phyloP scores from a whole-genome alignment of 345 rosid genomes.

The Citrus medica region DNA sequence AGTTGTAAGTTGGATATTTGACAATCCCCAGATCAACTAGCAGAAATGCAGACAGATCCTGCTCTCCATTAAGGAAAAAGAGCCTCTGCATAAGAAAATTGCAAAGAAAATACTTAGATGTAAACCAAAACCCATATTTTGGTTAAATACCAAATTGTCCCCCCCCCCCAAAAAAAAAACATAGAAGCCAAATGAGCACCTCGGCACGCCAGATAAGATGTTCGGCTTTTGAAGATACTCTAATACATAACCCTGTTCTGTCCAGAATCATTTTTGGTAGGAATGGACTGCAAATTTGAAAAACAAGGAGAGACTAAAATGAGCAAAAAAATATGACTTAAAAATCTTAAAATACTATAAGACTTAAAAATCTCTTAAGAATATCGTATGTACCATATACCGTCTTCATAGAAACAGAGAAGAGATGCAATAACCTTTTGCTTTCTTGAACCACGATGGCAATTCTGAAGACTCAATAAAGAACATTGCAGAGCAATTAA shows the following conservation, averaged over 20 bases:
- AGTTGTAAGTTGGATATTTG: constrained; percentile 72
- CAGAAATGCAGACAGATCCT: constrained; percentile 77
- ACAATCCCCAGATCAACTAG: constrained; percentile 78
- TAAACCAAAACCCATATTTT: background rate
- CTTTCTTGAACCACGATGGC: constrained; percentile 55
- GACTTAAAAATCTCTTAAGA: background rate
- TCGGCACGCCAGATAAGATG: constrained; percentile 83
- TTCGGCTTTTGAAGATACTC: constrained; percentile 55
- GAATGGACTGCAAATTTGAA: constrained; percentile 40
- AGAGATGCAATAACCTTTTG: constrained; percentile 56
- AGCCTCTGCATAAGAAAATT: constrained; percentile 61
- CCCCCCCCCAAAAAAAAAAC: background rate
- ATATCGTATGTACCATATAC: constrained; percentile 41
- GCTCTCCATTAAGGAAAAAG: constrained; percentile 91
- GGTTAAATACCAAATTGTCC: background rate
- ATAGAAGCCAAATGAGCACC: constrained; percentile 37
- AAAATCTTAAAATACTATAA: background rate
- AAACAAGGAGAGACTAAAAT: constrained; percentile 12
- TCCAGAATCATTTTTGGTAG: constrained; percentile 49
- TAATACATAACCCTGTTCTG: constrained; percentile 54
- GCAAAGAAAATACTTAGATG: background rate
- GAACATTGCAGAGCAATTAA: constrained; percentile 10
- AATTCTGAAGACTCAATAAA: constrained; percentile 41
- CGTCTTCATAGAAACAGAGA: constrained; percentile 49
- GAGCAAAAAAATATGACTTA: background rate